A percentile compares a stretch with the other conserved stretches of the same genome.
phyloP scores from a whole-genome alignment of 176 grass and related monocot species.

The Chloris gayana region DNA sequence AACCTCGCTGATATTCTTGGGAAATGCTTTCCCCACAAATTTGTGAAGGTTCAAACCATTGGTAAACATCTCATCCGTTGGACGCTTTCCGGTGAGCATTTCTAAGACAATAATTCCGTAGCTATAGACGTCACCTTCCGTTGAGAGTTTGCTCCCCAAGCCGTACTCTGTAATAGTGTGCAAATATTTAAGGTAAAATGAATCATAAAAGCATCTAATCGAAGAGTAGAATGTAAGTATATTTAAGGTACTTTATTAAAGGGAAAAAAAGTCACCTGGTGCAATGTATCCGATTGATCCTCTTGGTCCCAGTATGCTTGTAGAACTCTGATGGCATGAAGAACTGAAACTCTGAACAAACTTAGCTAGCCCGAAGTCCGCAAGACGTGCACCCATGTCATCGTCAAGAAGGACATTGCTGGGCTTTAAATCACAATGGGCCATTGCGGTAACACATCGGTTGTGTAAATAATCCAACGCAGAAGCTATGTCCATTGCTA shows the following conservation, averaged over 20 bases:
- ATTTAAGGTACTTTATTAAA: neutral
- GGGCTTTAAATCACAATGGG: constrained; percentile 53
- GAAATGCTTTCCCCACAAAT: constrained; percentile 39
- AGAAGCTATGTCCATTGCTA: constrained; percentile 41
- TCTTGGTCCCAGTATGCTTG: neutral
- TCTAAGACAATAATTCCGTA: constrained; percentile 58
- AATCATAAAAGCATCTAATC: neutral
- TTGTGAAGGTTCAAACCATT: constrained; percentile 51
- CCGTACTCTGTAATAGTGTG: constrained; percentile 45
- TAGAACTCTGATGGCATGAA: neutral
- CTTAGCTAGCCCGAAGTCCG: constrained; percentile 41
- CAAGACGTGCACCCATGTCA: constrained; percentile 33
- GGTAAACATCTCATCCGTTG: constrained; percentile 50
- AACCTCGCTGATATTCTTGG: constrained; percentile 16
- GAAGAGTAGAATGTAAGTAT: neutral
- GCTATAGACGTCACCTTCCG: constrained; percentile 53
- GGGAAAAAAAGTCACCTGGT: constrained; percentile 1
- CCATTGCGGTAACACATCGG: constrained; percentile 19
- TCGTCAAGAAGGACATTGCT: constrained; percentile 41
- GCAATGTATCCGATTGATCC: constrained; percentile 33
- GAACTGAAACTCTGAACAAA: neutral
- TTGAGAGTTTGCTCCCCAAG: constrained; percentile 45
- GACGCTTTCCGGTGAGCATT: constrained; percentile 52
- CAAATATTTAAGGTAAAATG: neutral
- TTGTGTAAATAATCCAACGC: constrained; percentile 49